Evolutionary conservation across 306 rosid species (phyloP).

Genomic region (Quercus aquifolioides): DNA sequence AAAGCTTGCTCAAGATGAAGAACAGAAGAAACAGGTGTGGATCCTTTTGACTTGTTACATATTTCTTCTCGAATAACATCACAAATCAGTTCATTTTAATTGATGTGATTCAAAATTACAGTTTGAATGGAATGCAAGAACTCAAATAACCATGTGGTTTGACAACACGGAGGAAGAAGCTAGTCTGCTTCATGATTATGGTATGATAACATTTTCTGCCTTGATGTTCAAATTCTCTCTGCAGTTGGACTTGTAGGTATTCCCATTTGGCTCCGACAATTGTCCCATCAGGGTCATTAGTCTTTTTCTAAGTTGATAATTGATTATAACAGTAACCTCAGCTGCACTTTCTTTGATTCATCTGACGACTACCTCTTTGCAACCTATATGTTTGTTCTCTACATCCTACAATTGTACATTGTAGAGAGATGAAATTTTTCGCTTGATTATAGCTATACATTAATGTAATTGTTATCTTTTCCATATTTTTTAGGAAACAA

Average conservation of each 20-base stretch:
- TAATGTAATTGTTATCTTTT: neutral
- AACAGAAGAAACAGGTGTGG: conserved; percentile 69
- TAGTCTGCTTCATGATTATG: conserved; percentile 84
- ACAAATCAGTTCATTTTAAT: neutral
- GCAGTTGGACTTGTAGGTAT: neutral
- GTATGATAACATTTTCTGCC: conserved; percentile 32
- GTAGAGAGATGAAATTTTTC: neutral
- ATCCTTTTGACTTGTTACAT: neutral
- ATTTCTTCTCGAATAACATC: neutral
- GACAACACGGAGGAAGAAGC: conserved; percentile 80
- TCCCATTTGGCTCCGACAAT: neutral
- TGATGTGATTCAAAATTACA: conserved; percentile 33
- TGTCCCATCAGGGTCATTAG: neutral
- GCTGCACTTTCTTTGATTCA: neutral
- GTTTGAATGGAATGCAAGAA: conserved; percentile 95
- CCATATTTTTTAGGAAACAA: conserved; percentile 53
- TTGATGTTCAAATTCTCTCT: neutral
- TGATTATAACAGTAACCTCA: neutral
- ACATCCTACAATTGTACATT: neutral
- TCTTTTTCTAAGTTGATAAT: neutral
- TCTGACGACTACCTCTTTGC: neutral
- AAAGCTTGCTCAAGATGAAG: conserved; percentile 68
- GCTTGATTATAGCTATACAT: neutral
- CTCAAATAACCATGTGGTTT: conserved; percentile 95
- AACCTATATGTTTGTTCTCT: neutral